Evolutionary conservation across 345 rosid species (phyloP), one percentile per base, ranked within the genome.

Genomic region (Populus euphratica): DNA sequence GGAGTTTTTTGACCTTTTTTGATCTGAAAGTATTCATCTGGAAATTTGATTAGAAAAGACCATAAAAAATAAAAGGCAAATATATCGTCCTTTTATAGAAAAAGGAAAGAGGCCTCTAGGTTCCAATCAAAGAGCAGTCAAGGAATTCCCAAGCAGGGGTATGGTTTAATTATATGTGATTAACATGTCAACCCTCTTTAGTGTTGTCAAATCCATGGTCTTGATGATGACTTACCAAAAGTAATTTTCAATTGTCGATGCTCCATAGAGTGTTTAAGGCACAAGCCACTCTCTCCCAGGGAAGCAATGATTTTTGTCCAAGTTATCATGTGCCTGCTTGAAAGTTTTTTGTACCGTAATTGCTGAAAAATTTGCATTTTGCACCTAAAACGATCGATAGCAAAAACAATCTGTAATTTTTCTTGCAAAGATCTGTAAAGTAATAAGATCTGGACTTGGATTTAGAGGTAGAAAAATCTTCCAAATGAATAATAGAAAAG

Each of bases 181-280:
- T 36, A 70, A 18, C 38, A 68, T 44, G 74, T 64, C 43, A 73
- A 81, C 73, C 56, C 65, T 35, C 74, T 81, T 77, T 73, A 76
- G 87, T 87, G 90, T 18, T 78, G 90, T 87, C 88, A 80, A 83
- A 83, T 87, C 88, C 76, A 38, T 73, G 71, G 67, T 70, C 21
- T 70, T 38, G 78, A 80, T 82, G 72, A 80, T 82, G 76, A 59
- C 70, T 56, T 74, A 18, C 33, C 73, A 31, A 54, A 43, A 56
- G 5, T 33, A 73, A 31, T 29, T 67, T 67, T 36, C 39, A 70
- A 27, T 44, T 72, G 52, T 39, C 33, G 35, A 38, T 14, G 4
- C 25, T n/a, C 62, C 8, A 2, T 25, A 8, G 74, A 44, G 52
- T 59, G 52, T 62, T 16, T 21, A 76, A 44, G 75, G 59, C 76